Base-by-base conservation (phyloP, 2,329 filamentous ascomycete genomes). In the Penicillium sumatraense region DNA sequence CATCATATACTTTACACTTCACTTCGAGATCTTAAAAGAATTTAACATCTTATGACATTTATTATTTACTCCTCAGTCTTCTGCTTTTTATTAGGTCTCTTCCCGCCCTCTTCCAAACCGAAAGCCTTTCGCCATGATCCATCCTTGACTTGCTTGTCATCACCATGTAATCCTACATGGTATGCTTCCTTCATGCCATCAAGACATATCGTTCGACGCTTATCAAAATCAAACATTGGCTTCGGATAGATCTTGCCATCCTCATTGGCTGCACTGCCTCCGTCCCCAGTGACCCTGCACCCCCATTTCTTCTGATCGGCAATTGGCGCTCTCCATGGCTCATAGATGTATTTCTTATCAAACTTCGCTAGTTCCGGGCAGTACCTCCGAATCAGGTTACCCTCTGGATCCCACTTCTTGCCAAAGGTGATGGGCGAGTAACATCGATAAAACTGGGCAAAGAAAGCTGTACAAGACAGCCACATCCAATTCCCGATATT, bases 401-500 rank as follows among this genome's bases (percentile, higher is more conserved):
- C 89, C 1, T 88, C 78, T 54, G 84, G 85, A 68, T 93, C 89
- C 86, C 88, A 91, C 68, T 90, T 91, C 72, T 87, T 85, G 1
- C 86, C 85, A 66, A 93, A 93, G 0, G 86, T 82, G 14, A 92
- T 72, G 0, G 89, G 89, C 74, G 74, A 86, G 44, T 67, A 67
- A 44, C 63, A 67, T 29, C 59, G 60, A 26, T 66, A 62, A 47
- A 57, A 67, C 46, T 65, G 63, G 2, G 59, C 40, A n/a, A 60
- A 92, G 71, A 93, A 93, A 0, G 89, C 89, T 0, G 87, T 86
- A 68, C 89, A 92, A 53, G 81, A 83, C 7, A 93, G 73, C 89
- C 89, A 67, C 60, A 62, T 67, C 65, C 64, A 66, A 35, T 68
- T 68, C 2, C 67, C 64, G 10, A 63, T 41, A 45, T 64, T 69